Base-by-base conservation (phyloP, 108 stramenopile genomes). In the Pseudonitzschia delicatissima region DNA sequence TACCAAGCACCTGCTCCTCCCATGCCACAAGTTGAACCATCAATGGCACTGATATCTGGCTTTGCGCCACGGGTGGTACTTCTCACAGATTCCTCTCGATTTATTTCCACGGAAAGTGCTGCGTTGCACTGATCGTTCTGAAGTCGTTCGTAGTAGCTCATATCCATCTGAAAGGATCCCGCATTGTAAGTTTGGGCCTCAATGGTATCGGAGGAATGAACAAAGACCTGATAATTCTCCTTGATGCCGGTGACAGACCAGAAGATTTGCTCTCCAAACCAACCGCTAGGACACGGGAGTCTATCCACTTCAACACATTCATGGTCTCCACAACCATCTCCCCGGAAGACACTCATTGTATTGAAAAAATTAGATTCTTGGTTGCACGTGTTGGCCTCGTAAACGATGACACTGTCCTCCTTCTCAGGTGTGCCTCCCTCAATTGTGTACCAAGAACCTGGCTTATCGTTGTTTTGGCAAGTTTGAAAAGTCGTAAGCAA, bases 351-450 rank as follows among this genome's bases (percentile, higher is more conserved):
- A 9, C 39, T 40, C 0, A 61, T 5, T 5, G 28, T 7, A 28
- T 37, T 42, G 25, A 39, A 26, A 26, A 61, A 61, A 3, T 39
- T 61, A 9, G 60, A 39, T 61, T 61, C 20, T n/a, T 35, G 18
- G 40, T 18, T 37, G n/a, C 60, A 61, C 4, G 60, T 61, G 9
- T 23, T 61, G 32, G 60, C 60, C 26, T 37, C 26, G 20, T 61
- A 61, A n/a, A 61, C 60, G 4, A 61, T 13, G 23, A 40, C 40
- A 6, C 39, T 26, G 0, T 61, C 39, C 8, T 42, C 21, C 21
- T 6, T 29, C 20, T 51, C 50, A 18, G 55, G 55, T 21, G 9
- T 48, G 15, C 53, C 53, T 33, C 31, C 26, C 8, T 35, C 37
- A 42, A 61, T 15, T 40, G 36, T 40, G 23, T 61, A 40, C 36